These are phyloP conservation scores for Panicum hallii DNA, from an alignment of 202 grass and related monocot species.

Conservation along the genomic window DNA sequence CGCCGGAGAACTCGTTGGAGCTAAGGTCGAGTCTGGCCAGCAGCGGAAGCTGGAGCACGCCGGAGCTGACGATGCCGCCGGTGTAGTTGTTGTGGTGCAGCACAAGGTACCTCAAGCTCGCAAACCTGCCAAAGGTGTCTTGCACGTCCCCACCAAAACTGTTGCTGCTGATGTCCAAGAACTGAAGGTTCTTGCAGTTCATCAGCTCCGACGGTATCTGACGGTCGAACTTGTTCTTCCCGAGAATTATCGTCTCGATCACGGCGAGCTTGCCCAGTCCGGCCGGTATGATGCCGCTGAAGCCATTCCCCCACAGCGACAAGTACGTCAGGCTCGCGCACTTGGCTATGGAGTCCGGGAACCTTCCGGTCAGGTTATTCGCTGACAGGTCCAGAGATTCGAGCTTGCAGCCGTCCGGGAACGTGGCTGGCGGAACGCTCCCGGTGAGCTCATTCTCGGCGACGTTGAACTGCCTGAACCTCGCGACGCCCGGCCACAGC, in stretches of 20 bases:
- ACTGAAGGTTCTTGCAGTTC: slow-evolving; percentile 61
- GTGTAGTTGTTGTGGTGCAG: slow-evolving; percentile 78
- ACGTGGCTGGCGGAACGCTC: slow-evolving; percentile 42
- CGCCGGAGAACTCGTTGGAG: slow-evolving; percentile 66
- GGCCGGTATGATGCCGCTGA: slow-evolving; percentile 57
- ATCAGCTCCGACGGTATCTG: slow-evolving; percentile 57
- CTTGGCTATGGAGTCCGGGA: slow-evolving; percentile 65
- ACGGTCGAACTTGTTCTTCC: slow-evolving; percentile 60
- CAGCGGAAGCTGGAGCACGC: slow-evolving; percentile 63
- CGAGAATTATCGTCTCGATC: slow-evolving; percentile 62
- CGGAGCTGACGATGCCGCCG: slow-evolving; percentile 68
- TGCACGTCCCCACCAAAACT: slow-evolving; percentile 74
- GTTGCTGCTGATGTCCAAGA: slow-evolving; percentile 81
- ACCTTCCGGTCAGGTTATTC: slow-evolving; percentile 57
- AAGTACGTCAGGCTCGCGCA: slow-evolving; percentile 61
- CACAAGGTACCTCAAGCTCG: slow-evolving; percentile 54
- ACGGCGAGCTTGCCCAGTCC: slow-evolving; percentile 60
- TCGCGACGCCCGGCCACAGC: slow-evolving; percentile 66
- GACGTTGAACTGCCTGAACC: slow-evolving; percentile 56
- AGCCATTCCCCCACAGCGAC: slow-evolving; percentile 68
- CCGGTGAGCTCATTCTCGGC: slow-evolving; percentile 81
- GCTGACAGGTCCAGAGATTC: slow-evolving; percentile 62
- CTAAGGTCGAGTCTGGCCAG: slow-evolving; percentile 78
- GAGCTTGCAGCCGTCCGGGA: slow-evolving; percentile 57
- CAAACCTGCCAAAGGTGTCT: slow-evolving; percentile 60